phyloP scores from a whole-genome alignment of 2,329 filamentous ascomycete species.

The Nakataea oryzae region DNA sequence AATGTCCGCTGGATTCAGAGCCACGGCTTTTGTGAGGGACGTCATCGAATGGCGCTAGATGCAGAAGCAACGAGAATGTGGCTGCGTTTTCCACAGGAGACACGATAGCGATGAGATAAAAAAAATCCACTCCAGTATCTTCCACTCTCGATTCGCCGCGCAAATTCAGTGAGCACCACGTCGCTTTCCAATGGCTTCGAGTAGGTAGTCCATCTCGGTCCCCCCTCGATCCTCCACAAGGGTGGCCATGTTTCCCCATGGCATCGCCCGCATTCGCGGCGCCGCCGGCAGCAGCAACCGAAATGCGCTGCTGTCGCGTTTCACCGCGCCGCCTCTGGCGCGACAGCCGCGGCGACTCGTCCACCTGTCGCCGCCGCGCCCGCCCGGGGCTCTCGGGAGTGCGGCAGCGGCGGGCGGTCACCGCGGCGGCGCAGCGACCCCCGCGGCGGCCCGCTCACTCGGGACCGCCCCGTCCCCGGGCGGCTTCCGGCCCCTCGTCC shows the following conservation, averaged over 20 bases:
- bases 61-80: no score
- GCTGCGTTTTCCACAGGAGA: no score
- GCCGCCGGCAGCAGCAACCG: no score
- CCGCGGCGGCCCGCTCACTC: slow-evolving; percentile 9
- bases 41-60: not conserved
- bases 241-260: not conserved
- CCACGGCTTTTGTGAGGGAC: not conserved
- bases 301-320: not conserved
- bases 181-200: not conserved
- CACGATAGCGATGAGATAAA: not conserved
- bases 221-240: not conserved
- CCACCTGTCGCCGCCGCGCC: not conserved
- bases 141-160: not conserved
- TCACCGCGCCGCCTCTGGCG: not conserved
- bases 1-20: not conserved
- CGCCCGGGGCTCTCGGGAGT: not conserved
- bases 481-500: slow-evolving; percentile 56
- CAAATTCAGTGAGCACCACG: not conserved
- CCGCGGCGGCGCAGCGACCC: no score
- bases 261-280: not conserved
- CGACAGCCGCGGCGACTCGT: not conserved
- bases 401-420: no score
- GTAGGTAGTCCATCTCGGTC: not conserved
- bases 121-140: not conserved
- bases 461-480: slow-evolving; percentile 14